These are phyloP conservation scores for Fusarium sp. DNA, from an alignment of 2,329 filamentous ascomycete genomes.

Conservation along the genomic window DNA sequence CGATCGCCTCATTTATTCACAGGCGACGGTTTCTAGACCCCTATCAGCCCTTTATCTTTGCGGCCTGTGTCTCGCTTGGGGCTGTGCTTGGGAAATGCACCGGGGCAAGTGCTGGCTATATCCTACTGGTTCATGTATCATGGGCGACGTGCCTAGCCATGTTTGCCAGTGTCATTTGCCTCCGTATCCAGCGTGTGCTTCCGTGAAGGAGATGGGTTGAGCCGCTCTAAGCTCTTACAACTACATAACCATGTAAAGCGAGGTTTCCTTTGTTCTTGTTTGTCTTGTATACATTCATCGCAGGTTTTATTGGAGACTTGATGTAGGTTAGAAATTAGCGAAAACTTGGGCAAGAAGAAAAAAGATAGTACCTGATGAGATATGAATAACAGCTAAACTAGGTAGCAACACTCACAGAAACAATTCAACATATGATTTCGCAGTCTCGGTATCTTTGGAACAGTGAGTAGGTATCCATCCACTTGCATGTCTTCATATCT, in stretches of 20 bases:
- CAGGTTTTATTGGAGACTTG: neutral
- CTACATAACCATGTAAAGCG: neutral
- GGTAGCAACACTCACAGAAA: neutral
- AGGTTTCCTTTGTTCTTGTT: neutral
- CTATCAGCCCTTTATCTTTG: constrained; percentile 31
- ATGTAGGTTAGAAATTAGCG: neutral
- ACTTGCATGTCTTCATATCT: neutral
- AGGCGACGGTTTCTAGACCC: constrained; percentile 33
- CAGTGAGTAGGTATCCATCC: neutral
- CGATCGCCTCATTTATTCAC: constrained; percentile 37
- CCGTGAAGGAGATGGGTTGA: neutral
- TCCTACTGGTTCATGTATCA: constrained; percentile 38
- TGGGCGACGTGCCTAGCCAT: constrained; percentile 42
- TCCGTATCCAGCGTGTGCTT: constrained; percentile 13
- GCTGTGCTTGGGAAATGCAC: constrained; percentile 24
- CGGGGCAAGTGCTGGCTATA: constrained; percentile 36
- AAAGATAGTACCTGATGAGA: neutral
- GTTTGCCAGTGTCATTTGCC: constrained; percentile 29
- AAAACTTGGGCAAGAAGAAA: neutral
- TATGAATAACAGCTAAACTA: neutral
- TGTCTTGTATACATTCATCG: neutral
- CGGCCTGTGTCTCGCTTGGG: constrained; percentile 29
- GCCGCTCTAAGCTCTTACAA: neutral
- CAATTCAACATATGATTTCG: neutral
- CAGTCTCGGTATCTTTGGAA: neutral